Evolutionary conservation across 192 early-diverging fungal species (phyloP), one percentile per base, ranked within the genome.

Genomic region (Podila minutissima): DNA sequence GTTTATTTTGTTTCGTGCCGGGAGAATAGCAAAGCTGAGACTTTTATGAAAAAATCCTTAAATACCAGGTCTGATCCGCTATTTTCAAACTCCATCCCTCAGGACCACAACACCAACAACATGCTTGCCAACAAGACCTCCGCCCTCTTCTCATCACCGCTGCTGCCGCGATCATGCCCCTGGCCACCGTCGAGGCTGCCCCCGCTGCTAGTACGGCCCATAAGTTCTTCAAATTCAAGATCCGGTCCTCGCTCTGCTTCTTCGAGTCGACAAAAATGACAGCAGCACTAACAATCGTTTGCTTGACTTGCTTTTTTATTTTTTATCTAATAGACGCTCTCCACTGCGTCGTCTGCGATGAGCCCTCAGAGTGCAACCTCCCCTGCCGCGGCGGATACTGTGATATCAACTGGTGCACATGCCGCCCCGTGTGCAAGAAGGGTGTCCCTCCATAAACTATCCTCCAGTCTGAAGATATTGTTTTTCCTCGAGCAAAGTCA

Each of bases 91-190:
- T 37, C 7, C 15, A 46, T 46, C 41, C 41, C 41, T 17, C 41
- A 46, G 13, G 41, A 46, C 1, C 41, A 46, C 29, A 46, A 33
- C 33, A 17, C 13, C 35, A 8, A 46, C 41, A 46, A 17, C 41
- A 61, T 61, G 59, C 59, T 61, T 33, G 29, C n/a, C 59, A 61
- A 13, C 59, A 61, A 61, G 59, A 61, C 29, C 59, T 61, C 59
- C 59, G 41, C 1, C 41, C 19, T 20, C 13, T 33, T 6, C 19
- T 61, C 4, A 33, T 33, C 10, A 2, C 29, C 33, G 31, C 35
- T n/a, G 59, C 31, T 28, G 12, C 29, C 33, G 28, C 17, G 8
- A 33, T n/a, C 59, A 37, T n/a, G 17, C 31, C 37, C 59, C 15
- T 61, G 26, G 35, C 33, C 4, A 15, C 33, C 15, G 17, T n/a